Percentiles rank a stretch among this genome's conserved stretches.
Evolutionary conservation across 2,329 filamentous ascomycete species (phyloP).

Genomic region (Graphium sp.): DNA sequence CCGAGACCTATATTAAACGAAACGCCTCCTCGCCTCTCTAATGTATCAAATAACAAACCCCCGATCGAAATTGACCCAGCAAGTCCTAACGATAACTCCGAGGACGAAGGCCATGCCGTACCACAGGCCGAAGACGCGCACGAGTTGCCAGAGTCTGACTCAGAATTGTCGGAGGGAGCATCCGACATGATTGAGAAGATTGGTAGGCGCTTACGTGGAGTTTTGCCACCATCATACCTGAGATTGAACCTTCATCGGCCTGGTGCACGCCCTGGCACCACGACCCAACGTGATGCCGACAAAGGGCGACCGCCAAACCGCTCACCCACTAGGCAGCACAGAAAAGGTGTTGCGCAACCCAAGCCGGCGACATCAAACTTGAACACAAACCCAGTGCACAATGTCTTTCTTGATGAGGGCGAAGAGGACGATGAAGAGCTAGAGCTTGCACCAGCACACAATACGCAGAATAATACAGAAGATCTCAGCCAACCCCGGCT

Average conservation of each 20-base stretch:
- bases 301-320: conserved; percentile 13
- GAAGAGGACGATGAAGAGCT: conserved; percentile 19
- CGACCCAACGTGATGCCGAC: too few species aligned
- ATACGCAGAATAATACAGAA: conserved; percentile 9
- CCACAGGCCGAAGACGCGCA: conserved; percentile 17
- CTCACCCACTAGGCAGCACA: conserved; percentile 20
- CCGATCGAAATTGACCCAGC: not conserved
- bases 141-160: conserved; percentile 9
- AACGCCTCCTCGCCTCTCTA: not conserved
- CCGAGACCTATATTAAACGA: conserved; percentile 1
- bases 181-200: conserved; percentile 15
- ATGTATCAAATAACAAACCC: not conserved
- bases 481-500: conserved; percentile 6
- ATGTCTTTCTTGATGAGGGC: conserved; percentile 27
- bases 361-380: conserved; percentile 14
- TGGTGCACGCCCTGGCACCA: not conserved
- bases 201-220: conserved; percentile 35
- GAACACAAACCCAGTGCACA: conserved; percentile 8
- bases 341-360: conserved; percentile 32
- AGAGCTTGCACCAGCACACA: conserved; percentile 12
- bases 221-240: conserved; percentile 52
- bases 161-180: conserved; percentile 12
- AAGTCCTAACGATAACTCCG: conserved; percentile 2
- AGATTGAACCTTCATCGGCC: conserved; percentile 25
- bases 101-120: conserved; percentile 5